phyloP scores from a whole-genome alignment of 1,284 basidiomycete genomes.

The Papiliotrema fonsecae region DNA sequence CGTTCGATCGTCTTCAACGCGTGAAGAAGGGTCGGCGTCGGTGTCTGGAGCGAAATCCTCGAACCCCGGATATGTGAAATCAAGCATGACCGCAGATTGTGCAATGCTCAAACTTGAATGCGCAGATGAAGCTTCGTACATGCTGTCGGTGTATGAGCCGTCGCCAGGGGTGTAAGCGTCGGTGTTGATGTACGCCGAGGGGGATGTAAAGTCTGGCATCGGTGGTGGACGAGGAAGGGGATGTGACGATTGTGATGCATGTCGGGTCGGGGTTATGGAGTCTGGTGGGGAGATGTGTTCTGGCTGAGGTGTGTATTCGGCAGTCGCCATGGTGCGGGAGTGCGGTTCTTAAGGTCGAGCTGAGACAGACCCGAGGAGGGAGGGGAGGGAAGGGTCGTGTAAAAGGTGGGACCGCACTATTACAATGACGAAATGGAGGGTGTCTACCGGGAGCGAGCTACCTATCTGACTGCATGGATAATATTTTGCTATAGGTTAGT shows the following conservation, averaged over 20 bases:
- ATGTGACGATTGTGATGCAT: background rate
- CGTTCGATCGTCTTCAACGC: conserved; percentile 11
- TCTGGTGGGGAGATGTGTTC: conserved; percentile 3
- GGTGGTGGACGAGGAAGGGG: background rate
- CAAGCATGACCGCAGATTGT: background rate
- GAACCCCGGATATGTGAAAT: conserved; percentile 1
- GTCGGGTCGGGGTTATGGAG: conserved; percentile 2
- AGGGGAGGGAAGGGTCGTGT: no score
- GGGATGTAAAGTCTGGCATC: conserved; percentile 15
- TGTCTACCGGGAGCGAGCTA: no score
- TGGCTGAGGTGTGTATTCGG: conserved; percentile 3
- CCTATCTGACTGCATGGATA: no score
- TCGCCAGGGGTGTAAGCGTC: conserved; percentile 10
- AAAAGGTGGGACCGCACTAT: no score
- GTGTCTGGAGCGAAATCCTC: background rate
- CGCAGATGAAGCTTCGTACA: conserved; percentile 1
- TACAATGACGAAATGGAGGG: no score
- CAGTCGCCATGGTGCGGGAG: conserved; percentile 1
- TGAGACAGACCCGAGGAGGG: background rate
- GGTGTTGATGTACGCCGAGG: conserved; percentile 19
- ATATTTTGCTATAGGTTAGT: no score
- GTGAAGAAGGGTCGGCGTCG: background rate
- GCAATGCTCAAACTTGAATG: conserved; percentile 1
- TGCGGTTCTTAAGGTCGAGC: background rate
- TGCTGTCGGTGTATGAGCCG: no score